A percentile compares a stretch with the other conserved stretches of the same genome.
Evolutionary conservation across 2,329 filamentous ascomycete species (phyloP).

Genomic region (Exophiala sp.): DNA sequence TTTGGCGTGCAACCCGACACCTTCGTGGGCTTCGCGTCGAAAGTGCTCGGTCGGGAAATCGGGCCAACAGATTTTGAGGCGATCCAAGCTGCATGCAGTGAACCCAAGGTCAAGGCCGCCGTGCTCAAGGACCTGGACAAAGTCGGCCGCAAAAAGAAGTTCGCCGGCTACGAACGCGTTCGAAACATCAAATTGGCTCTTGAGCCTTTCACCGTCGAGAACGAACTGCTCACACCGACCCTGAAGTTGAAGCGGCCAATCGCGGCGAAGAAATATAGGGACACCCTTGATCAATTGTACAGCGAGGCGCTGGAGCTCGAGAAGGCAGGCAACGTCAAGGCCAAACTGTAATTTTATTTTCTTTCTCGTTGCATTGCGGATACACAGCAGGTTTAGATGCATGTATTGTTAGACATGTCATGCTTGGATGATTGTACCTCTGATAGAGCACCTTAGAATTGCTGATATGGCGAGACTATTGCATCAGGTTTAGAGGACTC

Average conservation of each 20-base stretch:
- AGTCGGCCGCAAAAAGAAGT: constrained; percentile 77
- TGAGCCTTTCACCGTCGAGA: constrained; percentile 91
- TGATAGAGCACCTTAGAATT: too few relatives aligned
- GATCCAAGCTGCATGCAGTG: constrained; percentile 62
- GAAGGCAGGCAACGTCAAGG: constrained; percentile 11
- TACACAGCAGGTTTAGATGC: background rate
- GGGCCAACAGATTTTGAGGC: constrained; percentile 61
- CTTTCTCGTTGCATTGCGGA: background rate
- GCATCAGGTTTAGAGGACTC: too few relatives aligned
- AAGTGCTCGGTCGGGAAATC: constrained; percentile 68
- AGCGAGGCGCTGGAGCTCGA: constrained; percentile 48
- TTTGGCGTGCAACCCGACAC: constrained; percentile 82
- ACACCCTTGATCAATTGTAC: constrained; percentile 59
- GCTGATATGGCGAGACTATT: too few relatives aligned
- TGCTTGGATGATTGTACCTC: too few relatives aligned
- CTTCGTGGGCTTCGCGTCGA: constrained; percentile 77
- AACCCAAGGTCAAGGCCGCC: constrained; percentile 69
- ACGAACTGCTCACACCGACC: constrained; percentile 65
- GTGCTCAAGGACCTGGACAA: constrained; percentile 75
- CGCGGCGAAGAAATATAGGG: constrained; percentile 59
- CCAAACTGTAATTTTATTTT: constrained; percentile 20
- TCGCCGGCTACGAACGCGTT: constrained; percentile 87
- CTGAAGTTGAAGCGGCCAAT: constrained; percentile 70
- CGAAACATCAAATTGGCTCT: constrained; percentile 69
- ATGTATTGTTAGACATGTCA: too few relatives aligned